Evolutionary conservation across 768 basidiomycete species (phyloP).

Genomic region (Mycena epipterygia): DNA sequence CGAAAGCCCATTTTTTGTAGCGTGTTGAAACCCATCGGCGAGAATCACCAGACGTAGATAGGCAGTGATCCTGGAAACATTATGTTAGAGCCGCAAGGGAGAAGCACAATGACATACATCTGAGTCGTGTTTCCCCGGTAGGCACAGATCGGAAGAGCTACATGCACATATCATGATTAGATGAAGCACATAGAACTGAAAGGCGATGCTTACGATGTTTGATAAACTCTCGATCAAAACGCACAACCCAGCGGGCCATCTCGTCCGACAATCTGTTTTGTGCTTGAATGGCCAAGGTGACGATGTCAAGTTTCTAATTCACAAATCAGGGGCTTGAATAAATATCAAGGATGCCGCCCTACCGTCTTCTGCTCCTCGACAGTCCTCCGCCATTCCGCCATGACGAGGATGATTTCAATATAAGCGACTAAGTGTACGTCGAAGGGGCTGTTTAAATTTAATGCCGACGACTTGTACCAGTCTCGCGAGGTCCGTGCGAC

Average conservation of each 20-base stretch:
- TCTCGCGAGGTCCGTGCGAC: slow-evolving; percentile 63
- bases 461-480: slow-evolving; percentile 61
- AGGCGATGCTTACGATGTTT: slow-evolving; percentile 48
- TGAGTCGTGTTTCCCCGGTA: slow-evolving; percentile 61
- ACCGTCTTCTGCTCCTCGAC: slow-evolving; percentile 35
- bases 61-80: slow-evolving; percentile 59
- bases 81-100: slow-evolving; percentile 39
- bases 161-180: neutral
- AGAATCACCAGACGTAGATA: slow-evolving; percentile 72
- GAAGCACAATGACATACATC: slow-evolving; percentile 41
- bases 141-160: slow-evolving; percentile 58
- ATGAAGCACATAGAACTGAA: neutral
- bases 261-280: slow-evolving; percentile 54
- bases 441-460: slow-evolving; percentile 56
- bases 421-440: slow-evolving; percentile 67
- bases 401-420: slow-evolving; percentile 63
- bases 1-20: slow-evolving; percentile 53
- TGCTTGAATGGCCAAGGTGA: slow-evolving; percentile 51
- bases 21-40: slow-evolving; percentile 66
- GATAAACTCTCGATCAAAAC: slow-evolving; percentile 55
- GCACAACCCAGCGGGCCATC: slow-evolving; percentile 55
- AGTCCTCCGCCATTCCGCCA: slow-evolving; percentile 59
- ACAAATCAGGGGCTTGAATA: slow-evolving; percentile 16
- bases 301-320: slow-evolving; percentile 52
- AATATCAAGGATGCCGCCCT: neutral